Evolutionary conservation across 768 basidiomycete species (phyloP), one percentile per base, ranked within the genome.

Genomic region (Chiua virens): DNA sequence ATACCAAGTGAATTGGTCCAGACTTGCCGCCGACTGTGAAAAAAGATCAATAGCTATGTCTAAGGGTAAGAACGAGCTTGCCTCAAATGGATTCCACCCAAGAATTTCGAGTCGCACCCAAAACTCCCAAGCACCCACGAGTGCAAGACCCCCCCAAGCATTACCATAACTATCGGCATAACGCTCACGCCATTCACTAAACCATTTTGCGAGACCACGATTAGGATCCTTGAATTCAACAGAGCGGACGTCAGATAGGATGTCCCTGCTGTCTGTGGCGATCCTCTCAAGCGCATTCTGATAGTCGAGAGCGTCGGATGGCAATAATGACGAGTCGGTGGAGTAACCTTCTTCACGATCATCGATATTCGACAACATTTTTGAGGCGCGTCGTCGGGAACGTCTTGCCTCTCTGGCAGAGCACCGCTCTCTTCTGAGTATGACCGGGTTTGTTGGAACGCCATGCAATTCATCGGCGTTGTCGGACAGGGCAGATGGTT

Each of bases 61-160:
- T 30, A 28, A 48, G 34, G 30, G 22, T 18, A 40, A 35, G 22
- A 45, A 34, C 1, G 17, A 35, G 71, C 78, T 55, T 61, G 89
- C 92, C 72, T 88, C 80, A 21, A 95, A 75, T 41, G 89, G 91
- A 65, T 93, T 83, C 95, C 95, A 97, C 4, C 86, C 89, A 11
- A 92, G 71, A 55, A 86, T 77, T 71, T 98, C 94, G 50, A 92
- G 72, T 49, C 92, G 76, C n/a, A 83, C 83, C 91, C 92, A 95
- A 66, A 94, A 96, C 68, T 94, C 93, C 92, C 93, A 96, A 42
- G 90, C 89, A 44, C 85, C 85, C 2, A 95, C 84, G 38, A 93
- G 78, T 1, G 87, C 92, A 47, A 95, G 73, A 5, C 93, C 90
- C 42, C 94, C 94, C 77, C 90, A 98, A 5, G 95, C 95, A 35